These are phyloP conservation scores for Alternaria solani DNA, from an alignment of 2,329 filamentous ascomycete species.

Conservation along the genomic window DNA sequence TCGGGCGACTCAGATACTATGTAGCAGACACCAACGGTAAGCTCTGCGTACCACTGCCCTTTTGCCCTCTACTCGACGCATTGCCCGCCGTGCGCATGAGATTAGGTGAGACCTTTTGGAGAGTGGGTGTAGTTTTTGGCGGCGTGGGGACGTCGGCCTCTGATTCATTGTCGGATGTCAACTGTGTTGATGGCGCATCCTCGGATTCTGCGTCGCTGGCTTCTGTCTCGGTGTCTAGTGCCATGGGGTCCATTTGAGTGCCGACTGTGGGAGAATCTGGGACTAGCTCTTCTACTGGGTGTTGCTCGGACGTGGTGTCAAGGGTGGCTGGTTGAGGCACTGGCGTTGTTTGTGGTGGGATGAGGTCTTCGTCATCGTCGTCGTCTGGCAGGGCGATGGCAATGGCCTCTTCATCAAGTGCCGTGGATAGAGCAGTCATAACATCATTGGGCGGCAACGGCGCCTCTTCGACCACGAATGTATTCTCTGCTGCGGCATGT, in stretches of 20 bases:
- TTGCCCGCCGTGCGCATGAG: slow-evolving; percentile 42
- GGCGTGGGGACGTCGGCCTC: slow-evolving; percentile 8
- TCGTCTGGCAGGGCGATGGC: slow-evolving; percentile 33
- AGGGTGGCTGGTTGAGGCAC: background rate
- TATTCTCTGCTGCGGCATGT: background rate
- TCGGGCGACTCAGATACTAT: slow-evolving; percentile 18
- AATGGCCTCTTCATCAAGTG: slow-evolving; percentile 17
- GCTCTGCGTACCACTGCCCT: slow-evolving; percentile 25
- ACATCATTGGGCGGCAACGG: slow-evolving; percentile 30
- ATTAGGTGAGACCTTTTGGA: slow-evolving; percentile 27
- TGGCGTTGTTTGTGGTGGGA: slow-evolving; percentile 8
- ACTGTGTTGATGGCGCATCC: slow-evolving; percentile 31
- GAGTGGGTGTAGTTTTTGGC: background rate
- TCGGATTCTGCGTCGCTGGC: slow-evolving; percentile 35
- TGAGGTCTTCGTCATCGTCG: slow-evolving; percentile 21
- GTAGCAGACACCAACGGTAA: slow-evolving; percentile 42
- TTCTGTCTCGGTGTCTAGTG: slow-evolving; percentile 15
- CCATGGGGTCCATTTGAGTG: background rate
- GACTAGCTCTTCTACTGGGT: background rate
- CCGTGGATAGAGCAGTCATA: background rate
- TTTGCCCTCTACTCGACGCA: slow-evolving; percentile 17
- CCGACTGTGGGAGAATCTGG: background rate
- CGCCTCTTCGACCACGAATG: slow-evolving; percentile 18
- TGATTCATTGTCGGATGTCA: slow-evolving; percentile 32
- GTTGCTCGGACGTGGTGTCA: background rate